These are phyloP conservation scores for Penicillium sp. DNA, from an alignment of 2,329 filamentous ascomycete species.

Conservation along the genomic window DNA sequence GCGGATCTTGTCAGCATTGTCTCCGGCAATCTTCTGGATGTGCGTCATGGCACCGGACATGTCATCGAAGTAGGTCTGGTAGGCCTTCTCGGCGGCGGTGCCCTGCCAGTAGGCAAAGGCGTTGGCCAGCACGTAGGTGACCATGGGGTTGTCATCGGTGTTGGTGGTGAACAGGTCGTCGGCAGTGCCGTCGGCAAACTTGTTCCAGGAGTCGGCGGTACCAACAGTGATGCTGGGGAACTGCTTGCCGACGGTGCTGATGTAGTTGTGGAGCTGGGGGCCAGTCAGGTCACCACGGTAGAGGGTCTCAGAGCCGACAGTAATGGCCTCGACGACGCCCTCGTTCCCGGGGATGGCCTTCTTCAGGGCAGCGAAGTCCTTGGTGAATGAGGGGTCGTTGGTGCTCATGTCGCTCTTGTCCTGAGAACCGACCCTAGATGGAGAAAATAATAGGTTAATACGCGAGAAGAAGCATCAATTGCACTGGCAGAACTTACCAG, in stretches of 20 bases:
- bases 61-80: conserved; percentile 68
- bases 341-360: conserved; percentile 50
- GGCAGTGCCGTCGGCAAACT: conserved; percentile 69
- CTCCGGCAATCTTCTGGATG: conserved; percentile 64
- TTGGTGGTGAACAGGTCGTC: conserved; percentile 59
- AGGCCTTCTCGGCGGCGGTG: conserved; percentile 60
- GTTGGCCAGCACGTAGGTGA: conserved; percentile 68
- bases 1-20: conserved; percentile 58
- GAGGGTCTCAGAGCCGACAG: conserved; percentile 71
- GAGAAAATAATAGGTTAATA: background rate
- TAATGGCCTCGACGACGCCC: conserved; percentile 68
- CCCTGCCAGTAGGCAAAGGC: conserved; percentile 77
- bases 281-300: conserved; percentile 72
- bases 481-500: conserved; percentile 55
- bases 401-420: conserved; percentile 17
- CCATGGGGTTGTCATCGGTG: conserved; percentile 49
- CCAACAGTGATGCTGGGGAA: conserved; percentile 63
- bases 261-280: conserved; percentile 62
- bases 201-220: conserved; percentile 75
- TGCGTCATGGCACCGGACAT: conserved; percentile 66
- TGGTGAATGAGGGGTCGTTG: conserved; percentile 62
- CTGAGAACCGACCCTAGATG: conserved; percentile 27
- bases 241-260: conserved; percentile 63
- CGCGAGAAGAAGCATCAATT: background rate
- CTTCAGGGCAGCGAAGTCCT: conserved; percentile 64